These are phyloP conservation scores for Cardamine resedifolia DNA, from an alignment of 345 rosid species.

Conservation along the genomic window DNA sequence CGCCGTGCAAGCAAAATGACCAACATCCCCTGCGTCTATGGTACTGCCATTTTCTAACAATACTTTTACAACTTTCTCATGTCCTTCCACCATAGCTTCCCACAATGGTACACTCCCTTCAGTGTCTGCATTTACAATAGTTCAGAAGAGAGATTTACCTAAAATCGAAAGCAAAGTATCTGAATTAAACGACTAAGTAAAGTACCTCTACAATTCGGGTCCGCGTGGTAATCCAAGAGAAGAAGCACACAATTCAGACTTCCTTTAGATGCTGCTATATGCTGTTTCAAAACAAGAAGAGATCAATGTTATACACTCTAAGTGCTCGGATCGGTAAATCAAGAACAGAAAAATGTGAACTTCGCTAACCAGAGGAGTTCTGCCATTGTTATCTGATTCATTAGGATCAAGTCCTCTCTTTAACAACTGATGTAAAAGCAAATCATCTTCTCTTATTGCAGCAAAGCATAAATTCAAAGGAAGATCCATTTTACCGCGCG, in stretches of 20 bases:
- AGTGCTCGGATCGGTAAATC: neutral
- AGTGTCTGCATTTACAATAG: constrained; percentile 45
- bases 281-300: constrained; percentile 44
- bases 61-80: constrained; percentile 50
- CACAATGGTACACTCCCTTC: constrained; percentile 78
- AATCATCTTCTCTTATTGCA: constrained; percentile 77
- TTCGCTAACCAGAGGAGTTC: constrained; percentile 71
- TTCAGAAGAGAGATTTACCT: neutral
- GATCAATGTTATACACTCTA: neutral
- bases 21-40: constrained; percentile 64
- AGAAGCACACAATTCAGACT: constrained; percentile 65
- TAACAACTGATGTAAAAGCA: constrained; percentile 68
- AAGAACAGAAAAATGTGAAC: neutral
- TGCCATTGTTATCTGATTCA: constrained; percentile 69
- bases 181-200: constrained; percentile 19
- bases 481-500: constrained; percentile 73
- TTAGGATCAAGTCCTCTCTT: constrained; percentile 83
- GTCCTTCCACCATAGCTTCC: constrained; percentile 75
- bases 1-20: constrained; percentile 68
- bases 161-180: neutral
- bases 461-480: constrained; percentile 77
- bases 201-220: constrained; percentile 74
- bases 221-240: constrained; percentile 64
- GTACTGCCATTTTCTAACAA: constrained; percentile 48
- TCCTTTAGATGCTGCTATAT: constrained; percentile 85